A percentile compares a stretch with the other conserved stretches of the same genome.
phyloP scores from a whole-genome alignment of 257 asterid genomes.

The Nicotiana noctiflora region DNA sequence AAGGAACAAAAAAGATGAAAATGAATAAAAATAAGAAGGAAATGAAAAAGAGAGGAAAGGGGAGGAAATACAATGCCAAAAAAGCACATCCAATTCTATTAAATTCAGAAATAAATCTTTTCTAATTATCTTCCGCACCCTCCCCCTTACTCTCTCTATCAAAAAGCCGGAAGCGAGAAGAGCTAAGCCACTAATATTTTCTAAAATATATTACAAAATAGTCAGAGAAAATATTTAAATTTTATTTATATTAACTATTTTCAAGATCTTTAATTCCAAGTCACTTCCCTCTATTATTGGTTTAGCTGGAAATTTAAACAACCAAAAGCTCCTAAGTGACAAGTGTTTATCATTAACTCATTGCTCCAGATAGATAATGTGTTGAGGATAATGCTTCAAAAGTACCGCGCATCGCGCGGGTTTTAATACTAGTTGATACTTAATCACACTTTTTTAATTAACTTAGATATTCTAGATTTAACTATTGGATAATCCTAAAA shows the following conservation, averaged over 20 bases:
- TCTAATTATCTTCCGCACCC: no score
- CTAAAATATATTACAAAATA: not conserved
- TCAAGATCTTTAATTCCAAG: not conserved
- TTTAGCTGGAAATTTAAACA: not conserved
- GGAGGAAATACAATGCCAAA: not conserved
- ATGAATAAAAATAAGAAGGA: not conserved
- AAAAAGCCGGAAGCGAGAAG: no score
- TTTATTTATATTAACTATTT: not conserved
- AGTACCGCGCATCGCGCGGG: no score
- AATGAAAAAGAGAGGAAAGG: not conserved
- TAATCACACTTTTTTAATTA: not conserved
- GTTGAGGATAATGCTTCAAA: not conserved
- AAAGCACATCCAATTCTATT: not conserved
- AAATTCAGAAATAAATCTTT: not conserved
- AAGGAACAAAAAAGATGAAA: not conserved
- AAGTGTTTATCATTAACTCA: not conserved
- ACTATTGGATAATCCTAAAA: not conserved
- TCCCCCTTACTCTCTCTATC: no score
- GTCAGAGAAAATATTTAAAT: not conserved
- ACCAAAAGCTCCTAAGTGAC: not conserved
- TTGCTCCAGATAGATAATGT: not conserved
- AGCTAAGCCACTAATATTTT: no score
- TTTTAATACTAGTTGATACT: no score
- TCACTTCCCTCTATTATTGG: not conserved
- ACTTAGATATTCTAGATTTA: not conserved